Evolutionary conservation across 2,329 filamentous ascomycete species (phyloP).

Genomic region (Talaromyces piceae): DNA sequence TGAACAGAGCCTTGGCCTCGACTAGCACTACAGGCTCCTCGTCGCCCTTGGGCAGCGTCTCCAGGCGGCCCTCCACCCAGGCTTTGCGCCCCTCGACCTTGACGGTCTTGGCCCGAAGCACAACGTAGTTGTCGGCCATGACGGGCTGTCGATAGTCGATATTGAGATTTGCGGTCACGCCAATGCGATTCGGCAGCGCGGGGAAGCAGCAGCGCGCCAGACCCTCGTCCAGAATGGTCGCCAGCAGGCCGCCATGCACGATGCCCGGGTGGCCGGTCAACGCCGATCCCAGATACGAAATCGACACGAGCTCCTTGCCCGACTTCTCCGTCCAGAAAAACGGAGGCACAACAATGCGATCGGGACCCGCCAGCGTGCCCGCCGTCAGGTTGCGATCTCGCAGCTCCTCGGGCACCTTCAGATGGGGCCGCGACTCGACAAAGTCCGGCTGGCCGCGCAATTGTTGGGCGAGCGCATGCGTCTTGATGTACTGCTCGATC

Average conservation of each 20-base stretch:
- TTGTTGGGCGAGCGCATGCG: slow-evolving; percentile 63
- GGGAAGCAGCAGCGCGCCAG: slow-evolving; percentile 82
- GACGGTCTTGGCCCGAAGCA: slow-evolving; percentile 69
- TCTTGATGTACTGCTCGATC: slow-evolving; percentile 67
- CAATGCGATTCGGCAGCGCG: slow-evolving; percentile 77
- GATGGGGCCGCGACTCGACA: slow-evolving; percentile 72
- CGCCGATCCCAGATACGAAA: slow-evolving; percentile 70
- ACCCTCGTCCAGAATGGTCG: slow-evolving; percentile 88
- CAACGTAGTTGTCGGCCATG: slow-evolving; percentile 65
- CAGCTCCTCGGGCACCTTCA: slow-evolving; percentile 70
- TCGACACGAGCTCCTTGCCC: slow-evolving; percentile 61
- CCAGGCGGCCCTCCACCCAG: slow-evolving; percentile 82
- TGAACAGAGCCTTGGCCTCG: slow-evolving; percentile 77
- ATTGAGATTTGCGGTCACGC: slow-evolving; percentile 75
- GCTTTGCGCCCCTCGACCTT: slow-evolving; percentile 90
- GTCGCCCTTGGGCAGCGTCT: slow-evolving; percentile 61
- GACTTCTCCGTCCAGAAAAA: slow-evolving; percentile 65
- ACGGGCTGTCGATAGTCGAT: slow-evolving; percentile 76
- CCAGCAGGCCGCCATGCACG: slow-evolving; percentile 81
- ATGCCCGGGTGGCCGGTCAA: slow-evolving; percentile 87
- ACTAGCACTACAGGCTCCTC: slow-evolving; percentile 62
- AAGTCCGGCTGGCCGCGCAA: slow-evolving; percentile 61
- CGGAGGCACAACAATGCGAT: slow-evolving; percentile 73
- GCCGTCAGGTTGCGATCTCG: slow-evolving; percentile 72
- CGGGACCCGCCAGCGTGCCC: slow-evolving; percentile 67